phyloP scores from a whole-genome alignment of 2,329 filamentous ascomycete species.

The Colletotrichum sp. region DNA sequence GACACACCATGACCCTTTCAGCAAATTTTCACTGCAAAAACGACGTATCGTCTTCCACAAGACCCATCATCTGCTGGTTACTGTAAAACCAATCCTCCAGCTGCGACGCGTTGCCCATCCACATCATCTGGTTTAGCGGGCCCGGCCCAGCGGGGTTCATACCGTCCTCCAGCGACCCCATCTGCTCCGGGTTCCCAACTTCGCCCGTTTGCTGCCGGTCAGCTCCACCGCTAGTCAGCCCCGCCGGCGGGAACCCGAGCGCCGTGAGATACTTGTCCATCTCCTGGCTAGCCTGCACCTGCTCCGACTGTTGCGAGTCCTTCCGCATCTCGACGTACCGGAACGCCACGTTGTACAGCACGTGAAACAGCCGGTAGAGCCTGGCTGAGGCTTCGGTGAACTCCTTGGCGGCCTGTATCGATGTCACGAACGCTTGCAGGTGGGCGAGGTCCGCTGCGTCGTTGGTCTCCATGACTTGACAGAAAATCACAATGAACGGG shows the following conservation, averaged over 20 bases:
- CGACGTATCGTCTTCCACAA: slow-evolving; percentile 31
- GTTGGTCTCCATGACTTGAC: slow-evolving; percentile 52
- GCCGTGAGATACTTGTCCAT: slow-evolving; percentile 59
- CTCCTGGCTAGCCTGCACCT: slow-evolving; percentile 38
- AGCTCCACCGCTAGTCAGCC: not conserved
- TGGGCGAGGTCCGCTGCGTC: slow-evolving; percentile 46
- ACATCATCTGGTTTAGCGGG: slow-evolving; percentile 31
- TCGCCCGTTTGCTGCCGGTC: slow-evolving; percentile 10
- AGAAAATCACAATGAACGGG: slow-evolving; percentile 59
- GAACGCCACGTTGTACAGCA: slow-evolving; percentile 62
- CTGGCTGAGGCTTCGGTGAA: slow-evolving; percentile 55
- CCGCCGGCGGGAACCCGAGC: slow-evolving; percentile 45
- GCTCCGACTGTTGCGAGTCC: slow-evolving; percentile 28
- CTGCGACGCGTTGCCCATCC: slow-evolving; percentile 41
- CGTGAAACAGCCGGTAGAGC: slow-evolving; percentile 61
- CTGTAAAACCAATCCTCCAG: slow-evolving; percentile 43
- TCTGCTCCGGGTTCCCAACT: not conserved
- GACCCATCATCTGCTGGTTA: slow-evolving; percentile 40
- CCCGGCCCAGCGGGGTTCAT: slow-evolving; percentile 11
- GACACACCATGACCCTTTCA: not conserved
- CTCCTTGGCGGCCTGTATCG: slow-evolving; percentile 53
- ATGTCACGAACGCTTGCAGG: slow-evolving; percentile 54
- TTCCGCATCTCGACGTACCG: slow-evolving; percentile 62
- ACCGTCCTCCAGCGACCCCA: not conserved
- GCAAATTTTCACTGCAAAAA: not conserved